Conservation (phyloP, 495 filamentous ascomycete genomes). For the Trypethelium eluteriae region DNA sequence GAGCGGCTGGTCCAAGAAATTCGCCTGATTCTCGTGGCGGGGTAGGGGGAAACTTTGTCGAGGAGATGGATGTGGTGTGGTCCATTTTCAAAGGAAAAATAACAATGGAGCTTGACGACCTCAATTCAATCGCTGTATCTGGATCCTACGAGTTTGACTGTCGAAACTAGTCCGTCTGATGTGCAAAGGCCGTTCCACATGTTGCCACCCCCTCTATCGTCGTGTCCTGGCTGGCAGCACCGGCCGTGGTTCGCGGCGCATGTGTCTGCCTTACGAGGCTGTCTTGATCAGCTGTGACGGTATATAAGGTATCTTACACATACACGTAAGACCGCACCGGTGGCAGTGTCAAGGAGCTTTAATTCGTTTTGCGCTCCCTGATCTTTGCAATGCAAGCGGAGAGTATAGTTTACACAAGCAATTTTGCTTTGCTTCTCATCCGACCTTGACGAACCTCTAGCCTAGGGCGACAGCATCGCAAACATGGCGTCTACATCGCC, state of each 20-base stretch:
- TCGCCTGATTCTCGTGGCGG: not conserved
- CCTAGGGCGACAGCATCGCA: not conserved
- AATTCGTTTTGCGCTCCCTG: not conserved
- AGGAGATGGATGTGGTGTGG: not conserved
- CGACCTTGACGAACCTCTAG: too few species aligned
- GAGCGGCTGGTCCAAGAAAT: not conserved
- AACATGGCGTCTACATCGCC: not conserved
- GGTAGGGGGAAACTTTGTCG: not conserved
- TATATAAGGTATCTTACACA: too few species aligned
- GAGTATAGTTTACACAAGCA: too few species aligned
- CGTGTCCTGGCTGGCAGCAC: too few species aligned
- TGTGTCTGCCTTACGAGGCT: slow-evolving; percentile 1
- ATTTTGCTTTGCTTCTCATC: too few species aligned
- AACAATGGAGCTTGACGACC: not conserved
- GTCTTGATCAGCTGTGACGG: not conserved
- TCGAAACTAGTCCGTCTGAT: too few species aligned
- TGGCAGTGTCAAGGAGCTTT: not conserved
- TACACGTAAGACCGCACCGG: too few species aligned
- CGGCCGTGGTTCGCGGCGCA: not conserved
- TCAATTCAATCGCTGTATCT: not conserved
- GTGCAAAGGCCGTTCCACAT: too few species aligned
- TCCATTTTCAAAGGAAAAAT: not conserved
- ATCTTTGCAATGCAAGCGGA: too few species aligned
- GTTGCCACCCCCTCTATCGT: too few species aligned
- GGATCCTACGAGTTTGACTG: too few species aligned